phyloP scores from a whole-genome alignment of 2,329 filamentous ascomycete species.

The Cytospora leucostoma region DNA sequence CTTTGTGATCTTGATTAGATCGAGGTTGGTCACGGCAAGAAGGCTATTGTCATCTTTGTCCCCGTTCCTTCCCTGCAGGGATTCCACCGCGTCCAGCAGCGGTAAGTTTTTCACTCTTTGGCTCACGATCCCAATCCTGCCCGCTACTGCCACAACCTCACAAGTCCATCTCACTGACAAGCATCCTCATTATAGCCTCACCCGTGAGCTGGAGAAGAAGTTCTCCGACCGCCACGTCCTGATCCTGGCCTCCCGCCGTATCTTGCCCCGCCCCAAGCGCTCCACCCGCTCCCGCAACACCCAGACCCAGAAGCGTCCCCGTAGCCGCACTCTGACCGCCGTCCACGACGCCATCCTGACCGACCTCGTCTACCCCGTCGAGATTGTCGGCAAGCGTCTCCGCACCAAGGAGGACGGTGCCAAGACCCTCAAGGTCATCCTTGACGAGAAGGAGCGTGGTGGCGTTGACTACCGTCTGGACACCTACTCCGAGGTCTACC shows the following conservation, averaged over 20 bases:
- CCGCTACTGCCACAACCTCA: neutral
- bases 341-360: conserved; percentile 98
- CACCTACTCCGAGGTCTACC: conserved; percentile 99
- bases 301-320: conserved; percentile 98
- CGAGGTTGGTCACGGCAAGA: conserved; percentile 99
- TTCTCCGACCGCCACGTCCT: conserved; percentile 99
- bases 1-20: conserved; percentile 75
- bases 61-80: conserved; percentile 96
- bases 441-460: conserved; percentile 99
- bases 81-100: conserved; percentile 99
- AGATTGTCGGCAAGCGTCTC: conserved; percentile 99
- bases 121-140: neutral
- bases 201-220: conserved; percentile 99
- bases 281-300: conserved; percentile 94
- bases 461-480: conserved; percentile 99
- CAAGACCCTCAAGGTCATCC: conserved; percentile 98
- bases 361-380: conserved; percentile 98
- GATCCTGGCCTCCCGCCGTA: conserved; percentile 98
- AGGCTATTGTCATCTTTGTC: conserved; percentile 99
- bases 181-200: conserved; percentile 65
- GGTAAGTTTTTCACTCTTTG: conserved; percentile 62
- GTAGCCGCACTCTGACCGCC: conserved; percentile 94
- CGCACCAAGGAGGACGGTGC: conserved; percentile 98
- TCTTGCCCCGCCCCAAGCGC: conserved; percentile 97
- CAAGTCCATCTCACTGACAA: neutral